Conservation (phyloP, 345 rosid species). For the Hibiscus trionum region DNA sequence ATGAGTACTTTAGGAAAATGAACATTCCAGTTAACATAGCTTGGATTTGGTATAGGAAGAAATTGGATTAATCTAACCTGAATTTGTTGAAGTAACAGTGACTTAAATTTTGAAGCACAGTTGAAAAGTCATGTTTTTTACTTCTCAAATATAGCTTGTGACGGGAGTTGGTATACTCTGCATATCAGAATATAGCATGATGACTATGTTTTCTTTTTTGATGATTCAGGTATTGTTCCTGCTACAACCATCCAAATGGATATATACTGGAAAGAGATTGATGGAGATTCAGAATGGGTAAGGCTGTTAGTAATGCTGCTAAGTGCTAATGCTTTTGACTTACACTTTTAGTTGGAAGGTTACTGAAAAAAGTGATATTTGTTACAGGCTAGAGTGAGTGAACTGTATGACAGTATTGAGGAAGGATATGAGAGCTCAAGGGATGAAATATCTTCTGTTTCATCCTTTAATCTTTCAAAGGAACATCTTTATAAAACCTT, state of each 20-base stretch:
- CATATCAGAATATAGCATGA: conserved; percentile 1
- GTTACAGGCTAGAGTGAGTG: conserved; percentile 70
- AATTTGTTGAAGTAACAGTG: not conserved
- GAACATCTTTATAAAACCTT: conserved; percentile 54
- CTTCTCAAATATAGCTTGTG: not conserved
- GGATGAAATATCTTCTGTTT: conserved; percentile 85
- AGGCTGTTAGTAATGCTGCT: conserved; percentile 20
- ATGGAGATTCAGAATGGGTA: conserved; percentile 99
- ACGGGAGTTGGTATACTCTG: not conserved
- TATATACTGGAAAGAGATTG: conserved; percentile 83
- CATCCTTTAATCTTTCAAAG: conserved; percentile 61
- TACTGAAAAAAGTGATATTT: conserved; percentile 4
- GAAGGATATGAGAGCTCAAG: conserved; percentile 90
- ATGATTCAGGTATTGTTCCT: conserved; percentile 73
- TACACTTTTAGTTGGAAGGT: conserved; percentile 3
- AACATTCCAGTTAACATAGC: not conserved
- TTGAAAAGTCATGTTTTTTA: not conserved
- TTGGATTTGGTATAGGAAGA: not conserved
- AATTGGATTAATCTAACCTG: not conserved
- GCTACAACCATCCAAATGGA: conserved; percentile 57
- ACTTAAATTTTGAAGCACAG: not conserved
- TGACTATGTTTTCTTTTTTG: conserved; percentile 5
- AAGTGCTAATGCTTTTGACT: conserved; percentile 14
- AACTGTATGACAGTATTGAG: conserved; percentile 53
- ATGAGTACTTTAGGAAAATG: not conserved